Evolutionary conservation across 169 alveolate species (phyloP), one percentile per base, ranked within the genome.

Genomic region (Theileria sp.): DNA sequence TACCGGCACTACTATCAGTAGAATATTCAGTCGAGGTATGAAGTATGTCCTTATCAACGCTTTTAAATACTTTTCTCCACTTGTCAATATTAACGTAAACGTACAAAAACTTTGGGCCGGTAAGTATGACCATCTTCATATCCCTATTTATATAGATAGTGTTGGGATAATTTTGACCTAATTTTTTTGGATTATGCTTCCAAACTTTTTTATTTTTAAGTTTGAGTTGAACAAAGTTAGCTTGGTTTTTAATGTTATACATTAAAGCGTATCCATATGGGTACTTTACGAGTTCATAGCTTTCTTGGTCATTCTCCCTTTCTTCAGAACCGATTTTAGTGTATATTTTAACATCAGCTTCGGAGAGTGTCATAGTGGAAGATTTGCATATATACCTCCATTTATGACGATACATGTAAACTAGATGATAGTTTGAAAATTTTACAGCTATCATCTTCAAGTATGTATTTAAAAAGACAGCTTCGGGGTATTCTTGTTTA

Each of bases 361-460:
- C 67, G 28, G 67, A 58, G 36, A 58, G 67, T 8, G 67, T 19
- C 36, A 21, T 25, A 5, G 3, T 10, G 67, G 28, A 19, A 21
- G 67, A 25, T 25, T 58, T 58, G 36, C 36, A 21, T 58, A 58
- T 58, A 30, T 58, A 58, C 67, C 67, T 58, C 67, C 67, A 58
- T 25, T 58, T 58, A n/a, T 58, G 13, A 8, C 3, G 10, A 25
- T 25, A 19, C 21, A 58, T 13, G 54, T 44, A 44, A 44, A 44
- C 54, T 13, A 44, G 54, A 44, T 44, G 54, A 13, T 10, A 44
- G 54, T 44, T 44, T 44, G 54, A 44, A 44, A 44, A 44, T 44
- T 44, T 44, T 8, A 44, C 17, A 8, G 54, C 54, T 44, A 44
- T 44, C 54, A 44, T 10, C 17, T 44, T 44, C 54, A 44, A 10